Evolutionary conservation across 352 stramenopile species (phyloP).

Genomic region (Phytophthora sansomeana): DNA sequence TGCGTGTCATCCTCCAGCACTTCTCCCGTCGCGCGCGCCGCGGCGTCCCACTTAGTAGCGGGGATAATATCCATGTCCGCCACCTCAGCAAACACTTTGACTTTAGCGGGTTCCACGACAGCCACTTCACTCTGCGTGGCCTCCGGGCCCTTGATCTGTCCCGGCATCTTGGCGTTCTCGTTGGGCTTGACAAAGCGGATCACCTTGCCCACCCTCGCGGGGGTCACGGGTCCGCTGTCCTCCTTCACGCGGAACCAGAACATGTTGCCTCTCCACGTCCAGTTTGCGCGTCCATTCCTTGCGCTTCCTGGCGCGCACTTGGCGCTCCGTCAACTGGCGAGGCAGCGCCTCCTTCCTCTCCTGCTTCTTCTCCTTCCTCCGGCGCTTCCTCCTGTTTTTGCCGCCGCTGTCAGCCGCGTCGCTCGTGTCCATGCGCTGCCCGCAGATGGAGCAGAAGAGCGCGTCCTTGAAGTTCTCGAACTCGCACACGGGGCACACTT

Average conservation of each 20-base stretch:
- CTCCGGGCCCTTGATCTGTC: conserved; percentile 26
- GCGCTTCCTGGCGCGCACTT: conserved; percentile 49
- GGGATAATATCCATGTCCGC: conserved; percentile 49
- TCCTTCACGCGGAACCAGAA: conserved; percentile 62
- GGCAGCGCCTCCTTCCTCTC: conserved; percentile 13
- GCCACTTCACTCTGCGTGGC: conserved; percentile 39
- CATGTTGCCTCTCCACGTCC: conserved; percentile 60
- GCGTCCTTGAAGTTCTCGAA: conserved; percentile 73
- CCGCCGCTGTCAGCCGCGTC: conserved; percentile 2
- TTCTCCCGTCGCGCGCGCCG: conserved; percentile 39
- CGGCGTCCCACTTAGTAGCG: conserved; percentile 44
- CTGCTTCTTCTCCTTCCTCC: conserved; percentile 19
- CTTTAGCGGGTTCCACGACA: conserved; percentile 37
- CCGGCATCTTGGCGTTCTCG: conserved; percentile 39
- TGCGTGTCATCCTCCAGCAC: conserved; percentile 38
- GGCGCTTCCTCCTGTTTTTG: conserved; percentile 24
- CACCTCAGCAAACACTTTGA: conserved; percentile 45
- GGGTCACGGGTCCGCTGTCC: conserved; percentile 8
- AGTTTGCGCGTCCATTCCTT: conserved; percentile 68
- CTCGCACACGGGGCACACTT: conserved; percentile 51
- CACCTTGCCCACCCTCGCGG: conserved; percentile 40
- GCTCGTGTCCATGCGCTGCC: conserved; percentile 37
- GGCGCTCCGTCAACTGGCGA: conserved; percentile 39
- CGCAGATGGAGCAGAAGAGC: conserved; percentile 57
- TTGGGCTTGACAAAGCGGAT: conserved; percentile 39